Conservation (phyloP, 176 grass and related monocot species). For the Bonia amplexicaulis region DNA sequence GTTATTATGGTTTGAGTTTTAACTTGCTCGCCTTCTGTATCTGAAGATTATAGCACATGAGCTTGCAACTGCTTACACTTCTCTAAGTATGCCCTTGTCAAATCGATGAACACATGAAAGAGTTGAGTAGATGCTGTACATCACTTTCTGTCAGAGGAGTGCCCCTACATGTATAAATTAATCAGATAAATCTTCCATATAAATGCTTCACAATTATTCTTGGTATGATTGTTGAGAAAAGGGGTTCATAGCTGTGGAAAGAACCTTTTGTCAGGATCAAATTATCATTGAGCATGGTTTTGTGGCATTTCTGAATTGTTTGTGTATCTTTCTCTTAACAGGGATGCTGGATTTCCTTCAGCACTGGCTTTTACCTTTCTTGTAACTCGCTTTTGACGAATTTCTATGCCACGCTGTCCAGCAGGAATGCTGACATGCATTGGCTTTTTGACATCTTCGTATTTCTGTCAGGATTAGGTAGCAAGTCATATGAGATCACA, state of each 20-base stretch:
- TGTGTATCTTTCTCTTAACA: background rate
- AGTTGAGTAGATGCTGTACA: background rate
- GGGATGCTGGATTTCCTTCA: conserved; percentile 18
- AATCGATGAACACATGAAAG: background rate
- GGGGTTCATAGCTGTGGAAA: background rate
- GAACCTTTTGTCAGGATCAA: background rate
- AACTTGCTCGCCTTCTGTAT: background rate
- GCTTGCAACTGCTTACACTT: background rate
- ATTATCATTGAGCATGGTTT: background rate
- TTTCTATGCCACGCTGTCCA: conserved; percentile 14
- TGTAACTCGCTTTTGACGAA: background rate
- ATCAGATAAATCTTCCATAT: conserved; percentile 4
- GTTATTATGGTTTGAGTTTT: background rate
- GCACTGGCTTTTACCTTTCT: background rate
- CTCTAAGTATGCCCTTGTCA: background rate
- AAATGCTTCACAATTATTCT: background rate
- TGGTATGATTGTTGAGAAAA: background rate
- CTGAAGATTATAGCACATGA: background rate
- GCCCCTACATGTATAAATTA: background rate
- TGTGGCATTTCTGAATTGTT: background rate
- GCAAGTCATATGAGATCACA: conserved; percentile 46
- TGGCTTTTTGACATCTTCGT: conserved; percentile 26
- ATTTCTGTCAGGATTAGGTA: conserved; percentile 52
- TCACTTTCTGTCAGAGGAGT: background rate
- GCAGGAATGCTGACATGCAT: conserved; percentile 27